Conservation (phyloP, 2,329 filamentous ascomycete species). For the Raffaelea arxii region DNA sequence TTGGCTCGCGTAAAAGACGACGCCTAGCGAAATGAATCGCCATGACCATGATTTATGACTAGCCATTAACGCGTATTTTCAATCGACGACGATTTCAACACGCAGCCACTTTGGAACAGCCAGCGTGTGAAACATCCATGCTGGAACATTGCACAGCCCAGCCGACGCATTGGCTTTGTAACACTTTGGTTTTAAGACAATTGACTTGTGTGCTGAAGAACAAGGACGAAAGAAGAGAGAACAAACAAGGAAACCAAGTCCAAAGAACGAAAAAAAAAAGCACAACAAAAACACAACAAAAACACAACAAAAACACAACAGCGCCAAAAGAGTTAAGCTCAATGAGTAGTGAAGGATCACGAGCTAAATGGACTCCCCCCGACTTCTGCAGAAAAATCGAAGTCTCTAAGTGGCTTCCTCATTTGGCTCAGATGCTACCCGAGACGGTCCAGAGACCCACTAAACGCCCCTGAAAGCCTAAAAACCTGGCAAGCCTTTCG, state of each 20-base stretch:
- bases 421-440: no score
- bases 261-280: background rate
- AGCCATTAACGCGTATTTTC: no score
- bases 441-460: no score
- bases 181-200: background rate
- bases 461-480: no score
- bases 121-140: no score
- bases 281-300: background rate
- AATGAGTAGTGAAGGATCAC: background rate
- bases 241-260: background rate
- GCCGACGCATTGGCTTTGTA: background rate
- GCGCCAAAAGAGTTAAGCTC: background rate
- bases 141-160: no score
- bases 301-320: background rate
- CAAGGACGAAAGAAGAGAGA: background rate
- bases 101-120: no score
- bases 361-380: no score
- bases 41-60: background rate
- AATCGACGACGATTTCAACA: no score
- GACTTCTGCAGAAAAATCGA: no score
- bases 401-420: no score
- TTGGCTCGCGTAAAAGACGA: constrained; percentile 4
- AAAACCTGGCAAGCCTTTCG: no score
- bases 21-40: background rate
- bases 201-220: background rate